Evolutionary conservation across 768 basidiomycete genomes (phyloP).

Genomic region (Serendipita sp.): DNA sequence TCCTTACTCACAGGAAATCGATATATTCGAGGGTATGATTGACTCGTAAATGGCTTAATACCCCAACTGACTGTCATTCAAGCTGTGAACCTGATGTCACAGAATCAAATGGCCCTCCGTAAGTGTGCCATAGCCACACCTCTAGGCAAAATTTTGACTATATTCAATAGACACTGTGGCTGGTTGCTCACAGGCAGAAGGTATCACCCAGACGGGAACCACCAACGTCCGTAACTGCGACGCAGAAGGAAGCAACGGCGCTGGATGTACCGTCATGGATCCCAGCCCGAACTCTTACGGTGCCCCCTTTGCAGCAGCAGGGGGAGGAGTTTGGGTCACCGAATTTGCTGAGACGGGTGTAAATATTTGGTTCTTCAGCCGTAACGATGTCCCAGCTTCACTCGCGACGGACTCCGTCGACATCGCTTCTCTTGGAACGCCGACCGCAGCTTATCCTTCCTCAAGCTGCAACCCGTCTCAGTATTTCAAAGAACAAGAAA

Average conservation of each 20-base stretch:
- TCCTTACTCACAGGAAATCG: constrained; percentile 33
- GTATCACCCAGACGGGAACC: constrained; percentile 19
- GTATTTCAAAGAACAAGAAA: constrained; percentile 19
- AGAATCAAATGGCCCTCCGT: constrained; percentile 61
- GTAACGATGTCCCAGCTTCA: constrained; percentile 30
- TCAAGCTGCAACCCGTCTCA: constrained; percentile 26
- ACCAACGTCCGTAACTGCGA: constrained; percentile 21
- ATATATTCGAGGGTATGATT: constrained; percentile 52
- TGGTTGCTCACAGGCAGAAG: background rate
- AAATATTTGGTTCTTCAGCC: constrained; percentile 12
- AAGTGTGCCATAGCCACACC: constrained; percentile 20
- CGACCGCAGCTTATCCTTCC: constrained; percentile 50
- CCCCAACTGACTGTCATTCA: background rate
- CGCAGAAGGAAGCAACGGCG: constrained; percentile 40
- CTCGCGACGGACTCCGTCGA: constrained; percentile 32
- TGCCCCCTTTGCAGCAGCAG: constrained; percentile 40
- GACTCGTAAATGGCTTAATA: background rate
- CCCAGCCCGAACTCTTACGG: constrained; percentile 44
- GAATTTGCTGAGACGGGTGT: constrained; percentile 51
- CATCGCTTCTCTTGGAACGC: constrained; percentile 38
- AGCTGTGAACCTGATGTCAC: constrained; percentile 43
- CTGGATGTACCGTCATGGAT: constrained; percentile 37
- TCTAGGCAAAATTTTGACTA: background rate
- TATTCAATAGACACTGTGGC: background rate
- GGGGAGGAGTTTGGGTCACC: constrained; percentile 62